Conservation (phyloP, 2,329 filamentous ascomycete genomes). For the Diplocarpon rosae region DNA sequence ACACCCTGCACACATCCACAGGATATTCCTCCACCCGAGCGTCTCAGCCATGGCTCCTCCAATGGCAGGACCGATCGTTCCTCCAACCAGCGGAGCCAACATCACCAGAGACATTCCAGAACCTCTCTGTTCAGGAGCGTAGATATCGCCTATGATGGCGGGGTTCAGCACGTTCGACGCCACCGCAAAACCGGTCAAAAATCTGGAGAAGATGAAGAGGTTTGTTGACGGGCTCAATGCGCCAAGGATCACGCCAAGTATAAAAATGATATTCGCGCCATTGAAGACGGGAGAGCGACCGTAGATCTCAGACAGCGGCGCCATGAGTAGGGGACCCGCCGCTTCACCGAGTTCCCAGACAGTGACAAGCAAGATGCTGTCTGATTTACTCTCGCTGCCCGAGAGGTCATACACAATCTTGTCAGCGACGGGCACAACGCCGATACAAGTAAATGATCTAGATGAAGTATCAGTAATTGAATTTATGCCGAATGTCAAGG, state of each 20-base stretch:
- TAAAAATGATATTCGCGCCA: conserved; percentile 38
- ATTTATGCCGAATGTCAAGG: not conserved
- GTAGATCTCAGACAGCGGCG: conserved; percentile 34
- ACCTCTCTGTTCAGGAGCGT: conserved; percentile 35
- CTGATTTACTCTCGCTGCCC: conserved; percentile 32
- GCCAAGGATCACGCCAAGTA: conserved; percentile 37
- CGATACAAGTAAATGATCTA: conserved; percentile 47
- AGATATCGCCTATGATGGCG: conserved; percentile 37
- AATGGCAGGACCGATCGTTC: conserved; percentile 26
- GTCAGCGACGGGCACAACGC: conserved; percentile 41
- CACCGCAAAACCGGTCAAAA: conserved; percentile 26
- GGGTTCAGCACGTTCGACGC: conserved; percentile 30
- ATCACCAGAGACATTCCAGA: conserved; percentile 28
- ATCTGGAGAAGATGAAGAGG: conserved; percentile 32
- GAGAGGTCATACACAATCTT: conserved; percentile 39
- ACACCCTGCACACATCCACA: conserved; percentile 35
- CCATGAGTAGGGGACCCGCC: conserved; percentile 34
- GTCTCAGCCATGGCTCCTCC: conserved; percentile 32
- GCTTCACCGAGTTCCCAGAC: conserved; percentile 40
- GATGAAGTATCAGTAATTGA: not conserved
- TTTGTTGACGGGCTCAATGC: conserved; percentile 31
- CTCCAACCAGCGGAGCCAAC: conserved; percentile 26
- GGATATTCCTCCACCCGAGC: conserved; percentile 40
- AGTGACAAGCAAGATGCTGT: conserved; percentile 38
- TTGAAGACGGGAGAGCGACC: conserved; percentile 34